Conservation (phyloP, 495 filamentous ascomycete species). For the Penicillium coprophilum region DNA sequence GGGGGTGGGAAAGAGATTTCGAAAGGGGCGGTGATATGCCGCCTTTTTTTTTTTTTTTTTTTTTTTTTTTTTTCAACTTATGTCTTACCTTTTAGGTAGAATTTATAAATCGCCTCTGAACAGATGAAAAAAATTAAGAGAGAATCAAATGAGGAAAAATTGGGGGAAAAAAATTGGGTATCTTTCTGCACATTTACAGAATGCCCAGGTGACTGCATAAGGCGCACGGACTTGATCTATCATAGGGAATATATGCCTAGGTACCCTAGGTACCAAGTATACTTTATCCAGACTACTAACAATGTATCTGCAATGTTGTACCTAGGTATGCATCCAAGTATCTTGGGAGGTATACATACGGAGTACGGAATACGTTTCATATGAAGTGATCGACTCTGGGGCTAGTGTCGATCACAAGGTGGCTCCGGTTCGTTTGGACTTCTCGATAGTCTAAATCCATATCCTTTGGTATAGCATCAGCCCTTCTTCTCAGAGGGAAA, state of each 20-base stretch:
- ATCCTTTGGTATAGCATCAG: neutral
- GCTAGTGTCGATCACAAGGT: constrained; percentile 32
- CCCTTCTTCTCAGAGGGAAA: neutral
- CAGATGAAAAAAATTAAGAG: neutral
- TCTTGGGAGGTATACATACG: neutral
- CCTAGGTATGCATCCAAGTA: neutral
- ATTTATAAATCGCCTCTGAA: neutral
- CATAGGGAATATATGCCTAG: neutral
- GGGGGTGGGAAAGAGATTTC: constrained; percentile 17
- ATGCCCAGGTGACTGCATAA: neutral
- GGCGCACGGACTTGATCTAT: constrained; percentile 7
- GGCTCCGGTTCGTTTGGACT: constrained; percentile 16
- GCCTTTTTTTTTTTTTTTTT: constrained; percentile 11
- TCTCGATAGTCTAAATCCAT: constrained; percentile 13
- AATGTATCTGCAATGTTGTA: too few species aligned
- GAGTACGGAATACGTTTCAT: constrained; percentile 22
- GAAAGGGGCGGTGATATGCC: constrained; percentile 27
- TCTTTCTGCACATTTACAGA: neutral
- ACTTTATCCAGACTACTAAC: too few species aligned
- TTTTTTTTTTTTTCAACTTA: neutral
- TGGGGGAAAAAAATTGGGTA: neutral
- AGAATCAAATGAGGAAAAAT: neutral
- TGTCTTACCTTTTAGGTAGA: neutral
- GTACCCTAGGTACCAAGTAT: too few species aligned
- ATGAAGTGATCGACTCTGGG: constrained; percentile 30